phyloP scores from a whole-genome alignment of 805 yeast species.

The Suhomyces faveliae region DNA sequence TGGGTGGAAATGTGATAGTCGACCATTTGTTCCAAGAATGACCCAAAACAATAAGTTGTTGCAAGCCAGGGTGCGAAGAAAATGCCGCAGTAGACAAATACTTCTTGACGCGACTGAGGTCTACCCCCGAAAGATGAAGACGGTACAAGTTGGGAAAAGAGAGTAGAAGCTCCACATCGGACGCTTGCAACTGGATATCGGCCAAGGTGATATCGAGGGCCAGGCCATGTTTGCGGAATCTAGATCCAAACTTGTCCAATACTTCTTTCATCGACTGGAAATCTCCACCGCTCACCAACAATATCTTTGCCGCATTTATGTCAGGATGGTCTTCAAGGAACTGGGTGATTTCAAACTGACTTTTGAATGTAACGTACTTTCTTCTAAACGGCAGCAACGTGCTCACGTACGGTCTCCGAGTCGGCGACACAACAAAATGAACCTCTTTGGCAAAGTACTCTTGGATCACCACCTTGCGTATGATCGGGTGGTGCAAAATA shows the following conservation, averaged over 20 bases:
- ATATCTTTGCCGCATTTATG: constrained; percentile 25
- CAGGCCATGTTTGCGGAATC: constrained; percentile 13
- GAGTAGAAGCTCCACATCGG: constrained; percentile 23
- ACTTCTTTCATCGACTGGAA: constrained; percentile 26
- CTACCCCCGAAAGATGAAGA: constrained; percentile 29
- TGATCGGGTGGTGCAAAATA: constrained; percentile 15
- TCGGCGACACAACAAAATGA: constrained; percentile 34
- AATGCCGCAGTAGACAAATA: constrained; percentile 7
- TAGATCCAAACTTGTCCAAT: constrained; percentile 17
- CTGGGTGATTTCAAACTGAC: constrained; percentile 32
- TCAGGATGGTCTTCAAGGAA: constrained; percentile 29
- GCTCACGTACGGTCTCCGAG: constrained; percentile 19
- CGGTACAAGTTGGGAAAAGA: constrained; percentile 25
- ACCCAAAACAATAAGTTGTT: constrained; percentile 32
- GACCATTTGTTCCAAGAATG: constrained; percentile 33
- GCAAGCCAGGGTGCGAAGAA: constrained; percentile 14
- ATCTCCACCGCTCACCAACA: constrained; percentile 32
- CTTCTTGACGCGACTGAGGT: constrained; percentile 13
- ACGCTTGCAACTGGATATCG: constrained; percentile 18
- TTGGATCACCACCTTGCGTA: constrained; percentile 24
- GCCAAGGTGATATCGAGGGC: constrained; percentile 31
- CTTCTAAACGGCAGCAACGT: constrained; percentile 8
- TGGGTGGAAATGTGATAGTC: constrained; percentile 23
- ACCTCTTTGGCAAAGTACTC: constrained; percentile 30
- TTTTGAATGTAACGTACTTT: constrained; percentile 15